Evolutionary conservation across 2,329 filamentous ascomycete species (phyloP), one percentile per base, ranked within the genome.

Genomic region (Thelonectria rubi): DNA sequence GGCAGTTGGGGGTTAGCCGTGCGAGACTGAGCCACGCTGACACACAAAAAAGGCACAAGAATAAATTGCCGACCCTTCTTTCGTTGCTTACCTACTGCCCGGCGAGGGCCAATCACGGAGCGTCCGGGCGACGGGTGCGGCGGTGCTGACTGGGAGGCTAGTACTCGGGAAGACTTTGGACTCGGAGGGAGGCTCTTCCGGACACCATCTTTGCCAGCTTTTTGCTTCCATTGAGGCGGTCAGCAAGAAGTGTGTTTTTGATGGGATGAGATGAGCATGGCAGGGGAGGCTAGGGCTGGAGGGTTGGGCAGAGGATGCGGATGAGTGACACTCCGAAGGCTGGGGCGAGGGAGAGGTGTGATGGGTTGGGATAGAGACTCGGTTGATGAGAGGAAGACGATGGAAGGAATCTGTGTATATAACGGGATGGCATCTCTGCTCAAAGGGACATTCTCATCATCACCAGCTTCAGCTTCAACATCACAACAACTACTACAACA

Each of bases 341-440:
- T 46, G 39, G 18, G 55, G 34, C 34, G 15, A 37, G 34, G 15
- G 5, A n/a, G 17, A 20, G 17, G 6, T 55, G 21, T 17, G 26
- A 34, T 52, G 48, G 20, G n/a, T 45, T 43, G 40, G 45, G 17
- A 39, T 54, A 46, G 30, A 62, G 59, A 43, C 24, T 53, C 26
- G 26, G 20, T 48, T 20, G 20, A 14, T 18, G 24, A 34, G 40
- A 21, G 10, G 17, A 53, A 30, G 32, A n/a, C 30, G 32, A 17
- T 5, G 5, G 18, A 42, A 24, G 20, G n/a, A 37, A 34, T n/a
- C 51, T 32, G n/a, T 62, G 3, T 72, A 72, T 71, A 72, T 72
- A 72, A 71, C 18, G 48, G 40, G 32, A 62, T 45, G 56, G 20
- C 17, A 49, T 46, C n/a, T 51, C 55, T 52, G 39, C 55, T 62